Evolutionary conservation across 805 yeast species (phyloP).

Genomic region (Suhomyces faveliae): DNA sequence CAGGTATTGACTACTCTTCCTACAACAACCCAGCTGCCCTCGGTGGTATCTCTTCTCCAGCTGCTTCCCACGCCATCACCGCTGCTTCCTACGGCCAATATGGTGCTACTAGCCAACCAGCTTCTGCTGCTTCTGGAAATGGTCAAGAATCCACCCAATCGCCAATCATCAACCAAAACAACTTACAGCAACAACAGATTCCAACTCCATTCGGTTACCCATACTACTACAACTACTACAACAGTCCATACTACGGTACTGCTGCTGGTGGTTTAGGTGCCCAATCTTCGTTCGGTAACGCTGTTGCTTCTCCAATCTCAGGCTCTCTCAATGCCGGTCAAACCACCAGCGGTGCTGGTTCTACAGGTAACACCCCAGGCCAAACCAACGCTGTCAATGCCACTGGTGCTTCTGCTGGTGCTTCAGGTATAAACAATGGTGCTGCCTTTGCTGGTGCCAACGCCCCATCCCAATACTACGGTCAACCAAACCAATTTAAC

Average conservation of each 20-base stretch:
- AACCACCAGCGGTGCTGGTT: conserved; percentile 9
- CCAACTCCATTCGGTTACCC: conserved; percentile 45
- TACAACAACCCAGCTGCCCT: conserved; percentile 36
- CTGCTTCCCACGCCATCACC: conserved; percentile 29
- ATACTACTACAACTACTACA: conserved; percentile 41
- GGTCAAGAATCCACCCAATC: conserved; percentile 21
- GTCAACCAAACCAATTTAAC: conserved; percentile 27
- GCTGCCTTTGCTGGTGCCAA: conserved; percentile 12
- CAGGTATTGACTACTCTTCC: conserved; percentile 42
- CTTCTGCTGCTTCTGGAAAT: conserved; percentile 16
- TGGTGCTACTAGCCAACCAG: conserved; percentile 15
- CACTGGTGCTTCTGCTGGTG: conserved; percentile 4
- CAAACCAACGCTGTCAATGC: conserved; percentile 7
- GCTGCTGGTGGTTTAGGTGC: conserved; percentile 27
- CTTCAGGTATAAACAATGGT: conserved; percentile 8
- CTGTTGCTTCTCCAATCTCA: conserved; percentile 10
- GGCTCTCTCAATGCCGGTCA: conserved; percentile 12
- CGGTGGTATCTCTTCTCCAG: conserved; percentile 25
- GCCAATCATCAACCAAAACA: conserved; percentile 25
- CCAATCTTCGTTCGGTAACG: conserved; percentile 19
- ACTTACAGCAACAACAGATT: conserved; percentile 26
- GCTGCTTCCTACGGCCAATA: conserved; percentile 23
- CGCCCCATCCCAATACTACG: conserved; percentile 27
- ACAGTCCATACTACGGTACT: conserved; percentile 40
- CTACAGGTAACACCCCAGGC: conserved; percentile 7